phyloP scores from a whole-genome alignment of 2,329 filamentous ascomycete genomes.

The Aureobasidium sp. region DNA sequence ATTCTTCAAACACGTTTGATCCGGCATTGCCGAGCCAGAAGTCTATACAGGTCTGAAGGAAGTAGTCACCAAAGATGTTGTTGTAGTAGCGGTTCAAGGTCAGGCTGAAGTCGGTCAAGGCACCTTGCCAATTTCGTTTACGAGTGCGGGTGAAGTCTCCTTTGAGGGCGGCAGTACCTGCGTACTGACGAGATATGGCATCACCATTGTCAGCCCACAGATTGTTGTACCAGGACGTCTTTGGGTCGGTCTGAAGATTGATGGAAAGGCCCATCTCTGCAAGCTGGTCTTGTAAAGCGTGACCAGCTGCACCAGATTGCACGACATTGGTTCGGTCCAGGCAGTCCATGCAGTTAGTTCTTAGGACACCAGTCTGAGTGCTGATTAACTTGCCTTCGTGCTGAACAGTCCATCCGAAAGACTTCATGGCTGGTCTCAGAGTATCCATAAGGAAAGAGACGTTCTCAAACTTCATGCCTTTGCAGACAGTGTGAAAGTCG shows the following conservation, averaged over 20 bases:
- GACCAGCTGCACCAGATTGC: slow-evolving; percentile 81
- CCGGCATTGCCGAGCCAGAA: slow-evolving; percentile 86
- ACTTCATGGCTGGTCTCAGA: slow-evolving; percentile 58
- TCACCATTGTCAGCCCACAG: slow-evolving; percentile 98
- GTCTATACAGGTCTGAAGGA: slow-evolving; percentile 90
- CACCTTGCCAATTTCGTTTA: slow-evolving; percentile 84
- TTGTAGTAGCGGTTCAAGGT: slow-evolving; percentile 72
- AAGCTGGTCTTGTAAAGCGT: slow-evolving; percentile 72
- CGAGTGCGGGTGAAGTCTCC: slow-evolving; percentile 90
- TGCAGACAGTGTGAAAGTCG: slow-evolving; percentile 86
- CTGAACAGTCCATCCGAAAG: slow-evolving; percentile 62
- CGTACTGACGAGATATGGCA: slow-evolving; percentile 90
- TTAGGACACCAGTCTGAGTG: slow-evolving; percentile 65
- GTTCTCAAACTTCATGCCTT: slow-evolving; percentile 97
- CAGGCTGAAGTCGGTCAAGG: slow-evolving; percentile 81
- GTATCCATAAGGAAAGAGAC: slow-evolving; percentile 70
- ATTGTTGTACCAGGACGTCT: slow-evolving; percentile 88
- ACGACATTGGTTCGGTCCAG: slow-evolving; percentile 93
- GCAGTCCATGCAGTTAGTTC: slow-evolving; percentile 98
- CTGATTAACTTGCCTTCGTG: slow-evolving; percentile 35
- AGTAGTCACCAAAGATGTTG: slow-evolving; percentile 97
- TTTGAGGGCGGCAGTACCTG: slow-evolving; percentile 90
- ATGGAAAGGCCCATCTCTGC: slow-evolving; percentile 68
- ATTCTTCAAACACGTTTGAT: slow-evolving; percentile 81
- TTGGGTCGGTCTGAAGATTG: slow-evolving; percentile 64